Conservation (phyloP, 768 basidiomycete species). For the Psilocybe subaeruginosa region DNA sequence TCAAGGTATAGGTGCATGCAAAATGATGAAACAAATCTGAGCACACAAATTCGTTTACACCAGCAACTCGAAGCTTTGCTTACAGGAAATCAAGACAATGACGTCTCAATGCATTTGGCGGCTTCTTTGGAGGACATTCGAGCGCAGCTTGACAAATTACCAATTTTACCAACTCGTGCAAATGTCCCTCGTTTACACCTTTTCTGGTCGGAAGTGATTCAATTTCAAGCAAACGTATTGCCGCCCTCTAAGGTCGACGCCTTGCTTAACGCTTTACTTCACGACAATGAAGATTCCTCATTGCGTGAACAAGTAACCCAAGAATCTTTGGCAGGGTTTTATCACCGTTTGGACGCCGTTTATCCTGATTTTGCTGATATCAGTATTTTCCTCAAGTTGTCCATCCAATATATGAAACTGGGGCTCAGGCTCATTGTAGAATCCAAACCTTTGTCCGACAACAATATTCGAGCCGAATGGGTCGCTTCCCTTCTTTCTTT, state of each 20-base stretch:
- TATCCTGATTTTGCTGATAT: conserved; percentile 80
- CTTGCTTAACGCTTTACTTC: conserved; percentile 43
- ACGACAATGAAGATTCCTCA: conserved; percentile 37
- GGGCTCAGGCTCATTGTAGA: conserved; percentile 62
- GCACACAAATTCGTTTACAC: conserved; percentile 57
- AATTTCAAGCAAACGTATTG: conserved; percentile 70
- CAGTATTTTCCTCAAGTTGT: conserved; percentile 62
- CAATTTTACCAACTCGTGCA: conserved; percentile 35
- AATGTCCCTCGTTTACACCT: conserved; percentile 54
- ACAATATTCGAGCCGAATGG: conserved; percentile 23
- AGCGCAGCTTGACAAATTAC: conserved; percentile 26
- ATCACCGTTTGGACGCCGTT: conserved; percentile 64
- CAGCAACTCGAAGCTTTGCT: conserved; percentile 51
- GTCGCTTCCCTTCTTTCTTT: conserved; percentile 47
- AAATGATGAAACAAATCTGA: conserved; percentile 41
- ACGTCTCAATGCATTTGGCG: conserved; percentile 49
- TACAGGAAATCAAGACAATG: conserved; percentile 60
- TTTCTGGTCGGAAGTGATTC: conserved; percentile 77
- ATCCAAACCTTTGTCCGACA: conserved; percentile 3
- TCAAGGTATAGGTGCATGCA: conserved; percentile 46
- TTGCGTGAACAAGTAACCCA: conserved; percentile 75
- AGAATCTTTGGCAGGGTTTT: conserved; percentile 77
- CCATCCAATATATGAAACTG: conserved; percentile 66
- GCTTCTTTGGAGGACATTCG: conserved; percentile 31
- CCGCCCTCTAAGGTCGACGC: conserved; percentile 49